Evolutionary conservation across 163 green algal species (phyloP).

Genomic region (Picocystis sp.): DNA sequence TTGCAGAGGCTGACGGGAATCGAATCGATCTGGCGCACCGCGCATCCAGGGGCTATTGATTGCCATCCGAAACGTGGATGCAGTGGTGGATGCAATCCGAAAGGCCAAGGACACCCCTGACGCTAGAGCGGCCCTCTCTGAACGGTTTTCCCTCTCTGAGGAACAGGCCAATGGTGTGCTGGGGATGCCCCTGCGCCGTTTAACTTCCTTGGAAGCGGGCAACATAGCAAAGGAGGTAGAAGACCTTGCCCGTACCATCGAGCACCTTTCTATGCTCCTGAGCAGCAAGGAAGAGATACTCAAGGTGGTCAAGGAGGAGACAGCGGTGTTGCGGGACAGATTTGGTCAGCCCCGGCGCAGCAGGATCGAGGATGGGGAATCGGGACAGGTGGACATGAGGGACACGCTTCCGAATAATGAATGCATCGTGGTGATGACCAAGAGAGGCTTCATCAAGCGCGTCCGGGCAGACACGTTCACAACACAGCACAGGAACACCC

Average conservation of each 20-base stretch:
- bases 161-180: constrained; percentile 67
- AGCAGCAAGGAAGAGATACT: constrained; percentile 25
- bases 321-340: constrained; percentile 32
- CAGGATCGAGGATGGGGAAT: constrained; percentile 13
- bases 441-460: constrained; percentile 68
- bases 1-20: too few species aligned
- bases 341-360: constrained; percentile 38
- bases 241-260: constrained; percentile 23
- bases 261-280: constrained; percentile 22
- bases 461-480: constrained; percentile 43
- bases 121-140: constrained; percentile 26
- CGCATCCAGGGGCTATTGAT: constrained; percentile 23
- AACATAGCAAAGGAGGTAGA: constrained; percentile 49
- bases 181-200: constrained; percentile 58
- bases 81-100: constrained; percentile 39
- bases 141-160: constrained; percentile 30
- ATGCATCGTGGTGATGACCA: constrained; percentile 44
- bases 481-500: constrained; percentile 23
- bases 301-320: constrained; percentile 33
- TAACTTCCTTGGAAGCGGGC: constrained; percentile 59
- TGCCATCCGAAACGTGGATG: constrained; percentile 31
- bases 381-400: constrained; percentile 13
- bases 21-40: background rate
- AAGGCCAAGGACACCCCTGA: constrained; percentile 34
- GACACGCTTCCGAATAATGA: constrained; percentile 48